Evolutionary conservation across 2,329 filamentous ascomycete genomes (phyloP).

Genomic region (Saccharata proteae): DNA sequence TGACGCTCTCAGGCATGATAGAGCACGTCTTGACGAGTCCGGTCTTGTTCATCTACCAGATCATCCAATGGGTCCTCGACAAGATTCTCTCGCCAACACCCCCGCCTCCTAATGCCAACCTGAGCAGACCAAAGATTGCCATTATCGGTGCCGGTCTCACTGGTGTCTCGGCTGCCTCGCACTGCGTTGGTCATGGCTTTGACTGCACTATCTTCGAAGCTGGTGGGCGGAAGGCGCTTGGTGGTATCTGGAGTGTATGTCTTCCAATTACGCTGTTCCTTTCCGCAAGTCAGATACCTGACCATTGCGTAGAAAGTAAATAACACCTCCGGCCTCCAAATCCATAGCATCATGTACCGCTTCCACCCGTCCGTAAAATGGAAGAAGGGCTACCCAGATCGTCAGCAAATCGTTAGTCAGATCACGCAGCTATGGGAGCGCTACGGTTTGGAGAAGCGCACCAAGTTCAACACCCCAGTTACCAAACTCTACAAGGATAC

Average conservation of each 20-base stretch:
- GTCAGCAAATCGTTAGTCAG: conserved; percentile 62
- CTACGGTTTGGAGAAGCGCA: conserved; percentile 59
- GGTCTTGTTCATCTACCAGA: conserved; percentile 49
- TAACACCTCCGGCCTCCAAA: conserved; percentile 69
- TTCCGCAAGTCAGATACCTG: neutral
- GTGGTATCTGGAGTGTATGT: conserved; percentile 69
- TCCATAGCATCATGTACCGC: conserved; percentile 77
- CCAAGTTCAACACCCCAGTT: conserved; percentile 59
- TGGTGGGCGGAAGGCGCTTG: conserved; percentile 51
- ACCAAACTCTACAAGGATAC: conserved; percentile 57
- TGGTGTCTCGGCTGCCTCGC: conserved; percentile 63
- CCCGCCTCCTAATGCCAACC: conserved; percentile 44
- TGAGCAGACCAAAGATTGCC: conserved; percentile 47
- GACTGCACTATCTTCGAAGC: conserved; percentile 71
- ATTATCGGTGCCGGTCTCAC: conserved; percentile 48
- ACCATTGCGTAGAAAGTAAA: conserved; percentile 51
- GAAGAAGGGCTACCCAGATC: conserved; percentile 63
- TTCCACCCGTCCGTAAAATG: conserved; percentile 73
- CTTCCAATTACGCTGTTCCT: too few species aligned
- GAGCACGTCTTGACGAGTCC: conserved; percentile 25
- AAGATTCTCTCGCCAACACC: conserved; percentile 58
- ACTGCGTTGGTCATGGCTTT: conserved; percentile 77
- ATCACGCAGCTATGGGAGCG: conserved; percentile 61
- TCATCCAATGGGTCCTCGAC: conserved; percentile 53
- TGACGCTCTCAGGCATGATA: conserved; percentile 8